These are phyloP conservation scores for Aspergillus sp. DNA, from an alignment of 2,329 filamentous ascomycete genomes.

Conservation along the genomic window DNA sequence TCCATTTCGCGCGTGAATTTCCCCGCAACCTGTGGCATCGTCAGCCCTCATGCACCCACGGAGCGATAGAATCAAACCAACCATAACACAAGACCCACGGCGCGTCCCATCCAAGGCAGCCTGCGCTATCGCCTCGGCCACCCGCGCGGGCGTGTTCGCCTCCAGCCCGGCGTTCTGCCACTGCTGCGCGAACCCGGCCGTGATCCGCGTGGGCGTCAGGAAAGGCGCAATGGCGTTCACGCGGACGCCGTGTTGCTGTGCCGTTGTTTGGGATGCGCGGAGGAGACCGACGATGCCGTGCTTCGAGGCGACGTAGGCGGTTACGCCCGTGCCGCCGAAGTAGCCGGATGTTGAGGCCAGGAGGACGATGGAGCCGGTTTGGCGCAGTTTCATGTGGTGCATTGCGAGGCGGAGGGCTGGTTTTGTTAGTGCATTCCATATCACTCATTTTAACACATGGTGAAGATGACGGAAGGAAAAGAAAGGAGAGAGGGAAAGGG, in stretches of 20 bases:
- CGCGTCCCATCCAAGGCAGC: conserved; percentile 31
- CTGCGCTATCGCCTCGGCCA: conserved; percentile 42
- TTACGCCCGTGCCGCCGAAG: conserved; percentile 43
- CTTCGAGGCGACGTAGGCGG: conserved; percentile 45
- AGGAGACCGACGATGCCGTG: conserved; percentile 42
- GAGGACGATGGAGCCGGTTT: conserved; percentile 38
- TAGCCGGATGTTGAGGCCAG: conserved; percentile 44
- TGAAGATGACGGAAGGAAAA: not conserved
- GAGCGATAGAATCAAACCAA: conserved; percentile 7
- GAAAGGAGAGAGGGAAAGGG: not conserved
- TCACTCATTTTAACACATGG: too few species aligned
- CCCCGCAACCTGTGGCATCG: conserved; percentile 17
- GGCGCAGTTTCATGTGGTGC: conserved; percentile 21
- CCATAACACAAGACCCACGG: conserved; percentile 26
- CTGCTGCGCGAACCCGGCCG: conserved; percentile 34
- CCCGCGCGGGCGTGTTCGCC: conserved; percentile 41
- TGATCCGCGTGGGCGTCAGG: conserved; percentile 47
- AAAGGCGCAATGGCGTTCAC: conserved; percentile 50
- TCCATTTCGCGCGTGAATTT: conserved; percentile 21
- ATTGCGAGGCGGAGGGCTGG: conserved; percentile 32
- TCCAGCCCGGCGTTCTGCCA: conserved; percentile 42
- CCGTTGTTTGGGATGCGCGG: conserved; percentile 35
- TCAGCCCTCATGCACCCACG: not conserved
- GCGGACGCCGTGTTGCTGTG: conserved; percentile 35
- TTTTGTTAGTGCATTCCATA: too few species aligned